Base-by-base conservation (phyloP, 164 flowering plant species). In the Tinospora cordifolia region DNA sequence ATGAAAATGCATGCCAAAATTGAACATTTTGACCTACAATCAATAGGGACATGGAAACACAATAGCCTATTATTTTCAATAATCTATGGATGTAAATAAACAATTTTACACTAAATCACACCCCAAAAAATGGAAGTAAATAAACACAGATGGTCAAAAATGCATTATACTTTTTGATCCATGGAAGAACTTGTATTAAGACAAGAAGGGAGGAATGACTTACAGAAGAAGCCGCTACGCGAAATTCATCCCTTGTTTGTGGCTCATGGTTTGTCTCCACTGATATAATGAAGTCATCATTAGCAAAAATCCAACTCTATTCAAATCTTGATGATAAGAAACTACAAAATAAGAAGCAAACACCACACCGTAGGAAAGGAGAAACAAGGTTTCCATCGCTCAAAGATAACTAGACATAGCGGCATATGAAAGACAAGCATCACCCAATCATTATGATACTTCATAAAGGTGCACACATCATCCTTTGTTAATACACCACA, bases 261-360 rank as follows among this genome's bases (percentile, higher is more conserved):
- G 60, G 47, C 67, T 78, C 85, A 60, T 44, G 65, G 38, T 79
- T 71, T 68, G 69, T 41, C 54, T 76, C 87, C 80, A 79, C 65
- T 41, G 24, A 70, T 19, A 68, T 67, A 47, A 75, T 9, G 62
- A 66, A 65, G 30, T 34, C 15, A 63, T 30, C 1, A 27, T 73
- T 24, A 62, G 46, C 64, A 66, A 60, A 27, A 30, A 57, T 59
- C 62, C 14, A 71, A 74, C 41, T 13, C 47, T 65, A 24, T 26
- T 0, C 13, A 27, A 24, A 41, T 65, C 24, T 25, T 44, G 10
- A 63, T 41, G 3, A 13, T 22, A 41, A 41, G 6, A 30, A 41
- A 19, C 10, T 67, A 21, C n/a, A 19, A 27, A 8, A 13, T 14
- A 46, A 26, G 12, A 25, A 41, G 51, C 47, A 54, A 8, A 7